A percentile compares a stretch with the other conserved stretches of the same genome.
Conservation (phyloP, 352 stramenopile genomes). For the Pelagophyceae sp. region DNA sequence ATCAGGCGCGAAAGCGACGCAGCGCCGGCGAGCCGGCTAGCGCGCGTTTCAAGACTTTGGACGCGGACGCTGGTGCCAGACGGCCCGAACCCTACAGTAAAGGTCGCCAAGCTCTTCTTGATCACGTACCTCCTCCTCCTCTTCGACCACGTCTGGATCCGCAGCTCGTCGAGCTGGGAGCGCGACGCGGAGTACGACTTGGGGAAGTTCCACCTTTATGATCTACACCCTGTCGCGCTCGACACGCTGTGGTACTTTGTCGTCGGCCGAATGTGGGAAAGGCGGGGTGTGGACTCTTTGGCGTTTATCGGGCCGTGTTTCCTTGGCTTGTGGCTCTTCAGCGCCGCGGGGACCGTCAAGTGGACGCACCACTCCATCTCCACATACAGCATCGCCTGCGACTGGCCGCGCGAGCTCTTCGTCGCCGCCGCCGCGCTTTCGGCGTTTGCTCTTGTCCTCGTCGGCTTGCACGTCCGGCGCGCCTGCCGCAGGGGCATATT, state of each 20-base stretch:
- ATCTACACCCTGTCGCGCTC: not conserved
- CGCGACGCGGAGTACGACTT: not conserved
- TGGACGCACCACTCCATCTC: not conserved
- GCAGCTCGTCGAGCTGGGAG: not conserved
- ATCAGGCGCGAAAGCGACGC: too few relatives aligned
- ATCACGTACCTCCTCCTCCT: not conserved
- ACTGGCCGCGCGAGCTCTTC: not conserved
- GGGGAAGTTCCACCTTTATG: not conserved
- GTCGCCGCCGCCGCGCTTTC: not conserved
- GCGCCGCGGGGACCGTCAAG: not conserved
- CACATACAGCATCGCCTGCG: not conserved
- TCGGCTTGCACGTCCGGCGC: not conserved
- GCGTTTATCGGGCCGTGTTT: not conserved
- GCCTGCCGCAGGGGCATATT: not conserved
- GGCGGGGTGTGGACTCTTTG: not conserved
- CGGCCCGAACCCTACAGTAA: too few relatives aligned
- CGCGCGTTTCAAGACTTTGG: too few relatives aligned
- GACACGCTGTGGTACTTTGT: slow-evolving; percentile 6
- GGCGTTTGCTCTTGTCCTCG: too few relatives aligned
- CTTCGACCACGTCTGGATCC: not conserved
- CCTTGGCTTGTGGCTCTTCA: not conserved
- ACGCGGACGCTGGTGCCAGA: too few relatives aligned
- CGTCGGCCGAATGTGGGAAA: not conserved
- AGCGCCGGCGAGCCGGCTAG: too few relatives aligned
- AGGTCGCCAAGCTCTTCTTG: not conserved